Evolutionary conservation across 2,329 filamentous ascomycete genomes (phyloP).

Genomic region (Pyricularia grisea): DNA sequence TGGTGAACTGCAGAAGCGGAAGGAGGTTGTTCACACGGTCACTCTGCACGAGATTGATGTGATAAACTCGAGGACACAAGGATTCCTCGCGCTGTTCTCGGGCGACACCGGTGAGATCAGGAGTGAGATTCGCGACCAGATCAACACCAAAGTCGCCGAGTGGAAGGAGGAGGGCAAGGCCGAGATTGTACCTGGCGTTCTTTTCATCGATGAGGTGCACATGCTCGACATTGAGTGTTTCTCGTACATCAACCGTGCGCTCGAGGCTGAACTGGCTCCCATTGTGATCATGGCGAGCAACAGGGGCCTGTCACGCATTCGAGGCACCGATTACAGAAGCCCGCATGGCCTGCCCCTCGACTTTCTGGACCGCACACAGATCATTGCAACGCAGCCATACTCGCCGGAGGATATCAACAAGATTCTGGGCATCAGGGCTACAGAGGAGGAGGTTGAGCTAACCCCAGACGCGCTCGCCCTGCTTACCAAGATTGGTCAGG

Average conservation of each 20-base stretch:
- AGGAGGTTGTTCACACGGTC: conserved; percentile 95
- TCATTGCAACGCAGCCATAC: conserved; percentile 89
- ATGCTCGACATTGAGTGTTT: conserved; percentile 99
- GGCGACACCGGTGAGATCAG: conserved; percentile 97
- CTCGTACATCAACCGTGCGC: conserved; percentile 93
- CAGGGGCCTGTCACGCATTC: conserved; percentile 80
- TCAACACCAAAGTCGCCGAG: conserved; percentile 97
- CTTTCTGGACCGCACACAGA: conserved; percentile 91
- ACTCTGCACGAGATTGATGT: conserved; percentile 97
- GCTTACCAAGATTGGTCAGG: conserved; percentile 89
- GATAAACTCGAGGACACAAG: conserved; percentile 98
- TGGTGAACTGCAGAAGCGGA: conserved; percentile 92
- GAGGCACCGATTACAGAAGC: conserved; percentile 86
- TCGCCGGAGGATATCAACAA: conserved; percentile 76
- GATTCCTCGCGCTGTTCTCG: conserved; percentile 93
- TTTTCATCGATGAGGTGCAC: conserved; percentile 98
- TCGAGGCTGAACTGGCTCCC: conserved; percentile 89
- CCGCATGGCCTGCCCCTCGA: conserved; percentile 92
- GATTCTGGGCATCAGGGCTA: conserved; percentile 84
- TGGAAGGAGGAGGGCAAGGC: conserved; percentile 99
- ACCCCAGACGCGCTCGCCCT: conserved; percentile 84
- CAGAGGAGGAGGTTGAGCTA: conserved; percentile 92
- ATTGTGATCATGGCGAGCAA: conserved; percentile 99
- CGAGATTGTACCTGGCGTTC: conserved; percentile 90
- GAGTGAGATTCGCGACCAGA: conserved; percentile 94